phyloP scores from a whole-genome alignment of 352 stramenopile genomes.

The Ochromonadaceae sp. region DNA sequence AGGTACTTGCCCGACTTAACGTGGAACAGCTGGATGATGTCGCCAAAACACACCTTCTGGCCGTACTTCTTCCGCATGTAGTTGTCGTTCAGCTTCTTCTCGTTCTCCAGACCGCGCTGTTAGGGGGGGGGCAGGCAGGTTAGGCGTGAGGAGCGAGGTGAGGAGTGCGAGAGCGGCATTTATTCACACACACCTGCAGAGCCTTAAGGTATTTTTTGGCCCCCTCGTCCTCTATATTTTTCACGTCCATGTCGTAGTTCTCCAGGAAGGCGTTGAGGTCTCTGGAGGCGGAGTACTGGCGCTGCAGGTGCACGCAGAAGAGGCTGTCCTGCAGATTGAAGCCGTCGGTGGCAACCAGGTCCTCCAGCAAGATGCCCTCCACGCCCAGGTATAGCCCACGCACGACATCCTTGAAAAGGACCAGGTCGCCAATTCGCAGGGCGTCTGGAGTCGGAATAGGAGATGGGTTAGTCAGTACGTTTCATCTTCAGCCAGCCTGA shows the following conservation, averaged over 20 bases:
- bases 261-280: constrained; percentile 9
- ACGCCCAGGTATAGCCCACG: too few relatives aligned
- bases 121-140: neutral
- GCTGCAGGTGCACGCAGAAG: constrained; percentile 11
- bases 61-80: constrained; percentile 27
- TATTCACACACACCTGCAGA: constrained; percentile 7
- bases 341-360: too few relatives aligned
- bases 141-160: neutral
- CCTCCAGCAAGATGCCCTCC: too few relatives aligned
- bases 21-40: constrained; percentile 28
- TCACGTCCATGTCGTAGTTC: neutral
- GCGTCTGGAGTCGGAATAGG: too few relatives aligned
- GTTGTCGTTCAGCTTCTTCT: constrained; percentile 25
- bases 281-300: constrained; percentile 16
- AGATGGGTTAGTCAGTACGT: too few relatives aligned
- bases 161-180: neutral
- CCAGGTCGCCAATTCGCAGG: too few relatives aligned
- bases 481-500: too few relatives aligned
- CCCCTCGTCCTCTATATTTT: neutral
- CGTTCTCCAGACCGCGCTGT: constrained; percentile 22
- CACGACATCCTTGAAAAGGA: too few relatives aligned
- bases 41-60: constrained; percentile 19
- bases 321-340: constrained; percentile 9
- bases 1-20: constrained; percentile 29
- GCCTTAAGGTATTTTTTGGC: constrained; percentile 1